Evolutionary conservation across 805 yeast genomes (phyloP).

Genomic region (Lipomyces kockii): DNA sequence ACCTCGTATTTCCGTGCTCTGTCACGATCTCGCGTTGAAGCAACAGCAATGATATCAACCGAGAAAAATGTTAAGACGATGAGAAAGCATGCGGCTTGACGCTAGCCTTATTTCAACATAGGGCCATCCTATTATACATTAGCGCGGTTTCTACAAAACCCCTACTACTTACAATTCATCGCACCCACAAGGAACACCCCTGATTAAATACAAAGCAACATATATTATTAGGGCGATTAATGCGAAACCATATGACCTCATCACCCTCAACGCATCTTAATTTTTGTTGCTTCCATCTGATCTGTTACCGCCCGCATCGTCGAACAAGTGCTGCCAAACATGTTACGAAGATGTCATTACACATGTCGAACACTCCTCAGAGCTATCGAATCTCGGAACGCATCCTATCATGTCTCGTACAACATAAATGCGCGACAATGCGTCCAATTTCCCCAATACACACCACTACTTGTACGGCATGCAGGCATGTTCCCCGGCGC

Average conservation of each 20-base stretch:
- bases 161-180: background rate
- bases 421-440: background rate
- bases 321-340: background rate
- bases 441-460: background rate
- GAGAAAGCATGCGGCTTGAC: background rate
- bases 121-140: background rate
- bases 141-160: background rate
- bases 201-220: background rate
- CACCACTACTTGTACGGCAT: background rate
- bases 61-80: too few relatives aligned
- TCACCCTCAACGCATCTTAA: background rate
- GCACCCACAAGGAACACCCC: background rate
- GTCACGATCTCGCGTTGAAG: background rate
- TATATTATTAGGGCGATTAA: background rate
- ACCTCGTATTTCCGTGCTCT: background rate
- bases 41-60: background rate
- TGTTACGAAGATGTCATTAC: background rate
- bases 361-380: background rate
- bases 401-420: background rate
- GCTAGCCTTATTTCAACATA: background rate
- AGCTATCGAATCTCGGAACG: background rate
- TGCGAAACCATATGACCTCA: background rate
- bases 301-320: background rate
- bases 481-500: background rate
- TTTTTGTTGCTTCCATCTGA: background rate